phyloP scores from a whole-genome alignment of 1,139 yeast genomes.

The Candida smagusa region DNA sequence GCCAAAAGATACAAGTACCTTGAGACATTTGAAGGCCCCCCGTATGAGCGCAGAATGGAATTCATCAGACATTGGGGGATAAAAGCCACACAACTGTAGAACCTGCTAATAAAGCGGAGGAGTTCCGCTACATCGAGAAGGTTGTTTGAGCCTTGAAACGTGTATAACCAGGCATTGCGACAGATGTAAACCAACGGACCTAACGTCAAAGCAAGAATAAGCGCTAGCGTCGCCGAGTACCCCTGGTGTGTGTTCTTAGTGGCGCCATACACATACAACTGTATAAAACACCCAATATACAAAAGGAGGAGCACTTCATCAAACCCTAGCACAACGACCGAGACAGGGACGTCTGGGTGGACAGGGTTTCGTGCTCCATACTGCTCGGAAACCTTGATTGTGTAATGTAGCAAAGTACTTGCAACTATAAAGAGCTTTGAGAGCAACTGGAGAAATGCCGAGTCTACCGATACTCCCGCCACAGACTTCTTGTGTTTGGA shows the following conservation, averaged over 20 bases:
- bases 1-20: slow-evolving; percentile 11
- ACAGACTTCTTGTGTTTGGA: too few relatives aligned
- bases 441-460: background rate
- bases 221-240: slow-evolving; percentile 15
- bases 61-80: slow-evolving; percentile 31
- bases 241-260: slow-evolving; percentile 16
- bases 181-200: slow-evolving; percentile 4
- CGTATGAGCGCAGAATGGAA: slow-evolving; percentile 19
- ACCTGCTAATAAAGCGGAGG: slow-evolving; percentile 24
- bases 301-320: slow-evolving; percentile 15
- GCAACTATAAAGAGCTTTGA: background rate
- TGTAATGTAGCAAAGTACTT: background rate
- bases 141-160: slow-evolving; percentile 3
- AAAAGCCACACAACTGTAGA: slow-evolving; percentile 13
- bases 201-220: slow-evolving; percentile 7
- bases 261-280: slow-evolving; percentile 2
- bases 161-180: background rate
- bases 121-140: slow-evolving; percentile 27
- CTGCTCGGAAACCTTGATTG: slow-evolving; percentile 9
- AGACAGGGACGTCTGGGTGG: slow-evolving; percentile 12
- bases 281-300: slow-evolving; percentile 10
- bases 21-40: slow-evolving; percentile 16
- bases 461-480: too few relatives aligned
- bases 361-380: slow-evolving; percentile 20
- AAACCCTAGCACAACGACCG: slow-evolving; percentile 7